Evolutionary conservation across 768 basidiomycete genomes (phyloP).

Genomic region (Mycena polygramma): DNA sequence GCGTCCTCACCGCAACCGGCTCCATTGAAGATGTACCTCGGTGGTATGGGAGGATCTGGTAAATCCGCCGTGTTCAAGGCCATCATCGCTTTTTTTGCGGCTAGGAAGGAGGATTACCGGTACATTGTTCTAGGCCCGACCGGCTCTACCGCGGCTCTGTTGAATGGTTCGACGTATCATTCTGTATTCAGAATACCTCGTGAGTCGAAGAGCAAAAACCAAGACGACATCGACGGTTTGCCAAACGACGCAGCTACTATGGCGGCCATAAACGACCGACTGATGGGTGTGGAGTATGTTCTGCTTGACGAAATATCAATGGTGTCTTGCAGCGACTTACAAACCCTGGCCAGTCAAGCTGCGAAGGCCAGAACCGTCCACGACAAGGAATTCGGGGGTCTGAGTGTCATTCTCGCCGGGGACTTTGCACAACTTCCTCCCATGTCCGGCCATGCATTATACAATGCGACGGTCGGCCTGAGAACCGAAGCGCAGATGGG

Average conservation of each 20-base stretch:
- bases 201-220: no score
- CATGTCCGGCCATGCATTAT: constrained; percentile 33
- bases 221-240: constrained; percentile 10
- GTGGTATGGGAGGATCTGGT: no score
- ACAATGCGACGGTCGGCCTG: no score
- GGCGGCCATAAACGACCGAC: constrained; percentile 2
- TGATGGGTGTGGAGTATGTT: constrained; percentile 45
- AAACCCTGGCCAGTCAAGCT: constrained; percentile 41
- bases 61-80: constrained; percentile 46
- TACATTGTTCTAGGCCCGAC: constrained; percentile 49
- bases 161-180: constrained; percentile 54
- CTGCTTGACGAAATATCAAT: constrained; percentile 55
- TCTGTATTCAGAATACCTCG: constrained; percentile 36
- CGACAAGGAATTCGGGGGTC: constrained; percentile 43
- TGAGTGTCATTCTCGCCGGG: constrained; percentile 50
- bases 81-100: constrained; percentile 39
- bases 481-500: no score
- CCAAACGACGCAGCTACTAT: neutral
- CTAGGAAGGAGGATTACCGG: constrained; percentile 38
- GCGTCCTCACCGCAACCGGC: neutral
- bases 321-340: constrained; percentile 44
- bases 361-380: constrained; percentile 31
- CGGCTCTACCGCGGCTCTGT: constrained; percentile 46
- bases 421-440: constrained; percentile 51
- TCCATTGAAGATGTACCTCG: no score